These are phyloP conservation scores for Colletotrichum sp. DNA, from an alignment of 2,329 filamentous ascomycete species.

Conservation along the genomic window DNA sequence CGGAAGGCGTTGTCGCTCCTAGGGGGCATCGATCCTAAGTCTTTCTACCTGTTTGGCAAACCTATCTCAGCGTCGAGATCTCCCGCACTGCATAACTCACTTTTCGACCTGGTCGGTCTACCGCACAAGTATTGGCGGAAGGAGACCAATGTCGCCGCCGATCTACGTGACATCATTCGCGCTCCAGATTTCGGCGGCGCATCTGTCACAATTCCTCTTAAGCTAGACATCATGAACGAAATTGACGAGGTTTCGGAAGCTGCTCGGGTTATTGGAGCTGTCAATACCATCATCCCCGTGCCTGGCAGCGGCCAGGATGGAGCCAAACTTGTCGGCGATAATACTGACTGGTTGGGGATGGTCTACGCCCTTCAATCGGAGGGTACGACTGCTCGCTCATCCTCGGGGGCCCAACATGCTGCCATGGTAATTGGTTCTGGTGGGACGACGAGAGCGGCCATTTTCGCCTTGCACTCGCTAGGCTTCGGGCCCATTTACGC, in stretches of 20 bases:
- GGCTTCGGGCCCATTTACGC: conserved; percentile 88
- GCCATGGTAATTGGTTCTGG: conserved; percentile 90
- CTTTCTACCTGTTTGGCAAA: conserved; percentile 87
- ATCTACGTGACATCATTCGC: conserved; percentile 70
- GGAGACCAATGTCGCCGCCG: conserved; percentile 72
- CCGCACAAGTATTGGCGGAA: conserved; percentile 81
- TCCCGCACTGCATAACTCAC: conserved; percentile 85
- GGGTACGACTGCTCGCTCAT: conserved; percentile 55
- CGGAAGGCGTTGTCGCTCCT: conserved; percentile 78
- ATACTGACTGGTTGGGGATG: conserved; percentile 97
- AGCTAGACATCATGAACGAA: conserved; percentile 82
- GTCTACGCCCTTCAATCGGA: conserved; percentile 75
- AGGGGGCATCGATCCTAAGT: conserved; percentile 75
- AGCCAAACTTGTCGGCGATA: conserved; percentile 76
- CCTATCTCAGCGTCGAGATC: conserved; percentile 85
- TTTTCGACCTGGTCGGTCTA: conserved; percentile 79
- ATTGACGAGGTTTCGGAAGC: conserved; percentile 82
- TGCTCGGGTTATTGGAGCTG: conserved; percentile 83
- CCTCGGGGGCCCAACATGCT: conserved; percentile 39
- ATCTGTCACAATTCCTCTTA: conserved; percentile 94
- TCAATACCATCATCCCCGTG: conserved; percentile 87
- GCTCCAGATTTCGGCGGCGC: conserved; percentile 84
- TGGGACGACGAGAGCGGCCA: conserved; percentile 88
- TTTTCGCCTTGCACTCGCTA: conserved; percentile 85
- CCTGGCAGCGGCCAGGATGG: not conserved